Conservation (phyloP, 1,284 basidiomycete genomes). For the Tetrapyrgos nigripes region DNA sequence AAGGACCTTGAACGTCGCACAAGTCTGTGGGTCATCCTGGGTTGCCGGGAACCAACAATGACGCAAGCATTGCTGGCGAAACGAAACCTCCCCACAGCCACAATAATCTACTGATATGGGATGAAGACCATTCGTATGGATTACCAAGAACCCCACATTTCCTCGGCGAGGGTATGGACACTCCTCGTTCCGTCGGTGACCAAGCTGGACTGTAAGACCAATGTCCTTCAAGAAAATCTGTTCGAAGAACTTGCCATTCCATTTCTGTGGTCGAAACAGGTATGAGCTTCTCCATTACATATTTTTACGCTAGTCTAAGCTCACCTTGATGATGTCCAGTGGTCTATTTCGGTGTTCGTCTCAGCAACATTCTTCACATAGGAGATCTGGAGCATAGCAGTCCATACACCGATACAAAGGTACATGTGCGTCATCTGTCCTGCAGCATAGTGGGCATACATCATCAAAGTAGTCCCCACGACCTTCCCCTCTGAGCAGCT, state of each 20-base stretch:
- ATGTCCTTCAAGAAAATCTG: neutral
- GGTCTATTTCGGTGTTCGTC: slow-evolving; percentile 16
- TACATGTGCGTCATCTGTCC: neutral
- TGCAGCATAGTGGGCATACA: neutral
- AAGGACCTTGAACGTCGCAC: slow-evolving; percentile 22
- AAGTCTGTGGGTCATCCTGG: slow-evolving; percentile 20
- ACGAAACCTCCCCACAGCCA: neutral
- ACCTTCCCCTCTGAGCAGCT: slow-evolving; percentile 18
- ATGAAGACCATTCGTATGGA: slow-evolving; percentile 10
- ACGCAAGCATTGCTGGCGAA: slow-evolving; percentile 17
- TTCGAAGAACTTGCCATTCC: neutral
- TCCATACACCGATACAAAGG: slow-evolving; percentile 16
- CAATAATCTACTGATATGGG: neutral
- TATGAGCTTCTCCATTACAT: too few relatives aligned
- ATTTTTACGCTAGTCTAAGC: too few relatives aligned
- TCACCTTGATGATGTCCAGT: slow-evolving; percentile 22
- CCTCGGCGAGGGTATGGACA: neutral
- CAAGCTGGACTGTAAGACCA: neutral
- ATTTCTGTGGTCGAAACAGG: neutral
- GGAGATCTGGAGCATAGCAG: neutral
- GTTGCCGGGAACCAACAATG: slow-evolving; percentile 24
- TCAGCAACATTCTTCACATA: slow-evolving; percentile 21
- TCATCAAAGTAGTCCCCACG: slow-evolving; percentile 3
- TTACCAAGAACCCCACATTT: slow-evolving; percentile 8
- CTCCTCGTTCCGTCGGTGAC: neutral